Evolutionary conservation across 2,329 filamentous ascomycete species (phyloP), one percentile per base, ranked within the genome.

Genomic region (Fusarium torulosum): DNA sequence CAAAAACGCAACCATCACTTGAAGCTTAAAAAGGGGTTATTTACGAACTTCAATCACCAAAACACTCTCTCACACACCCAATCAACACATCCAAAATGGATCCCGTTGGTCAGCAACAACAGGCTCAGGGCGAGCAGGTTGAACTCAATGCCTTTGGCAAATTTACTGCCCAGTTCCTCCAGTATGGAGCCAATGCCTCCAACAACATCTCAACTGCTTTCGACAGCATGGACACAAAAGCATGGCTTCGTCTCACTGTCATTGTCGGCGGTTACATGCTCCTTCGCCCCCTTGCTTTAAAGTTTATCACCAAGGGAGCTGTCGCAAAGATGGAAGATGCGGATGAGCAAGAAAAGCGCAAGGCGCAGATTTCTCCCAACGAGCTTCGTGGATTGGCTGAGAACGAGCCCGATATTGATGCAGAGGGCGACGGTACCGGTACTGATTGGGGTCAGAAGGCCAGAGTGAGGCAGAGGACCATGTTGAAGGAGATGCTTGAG

Each of bases 201-300:
- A 84, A 78, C 77, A 89, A 89, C 75, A 53, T 88, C 19, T 73
- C 77, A 53, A 73, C 79, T 31, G 81, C 83, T 23, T 82, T 90
- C 66, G 77, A 79, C 64, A 80, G 78, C 63, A 84, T 89, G 82
- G 80, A 82, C 2, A 72, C 77, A 13, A 79, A 87, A 69, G 80
- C 84, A 41, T 88, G 85, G 82, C 84, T 96, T 72, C 91, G 92
- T 46, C 84, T 96, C 59, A 79, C 93, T 69, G 84, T 88, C 69
- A 86, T 93, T 63, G 86, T 93, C 20, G 87, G 92, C 72, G 89
- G 87, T 55, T 96, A 95, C 81, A 75, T 89, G 67, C 85, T 96
- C 52, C 73, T 93, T 23, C 88, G 93, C 1, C 92, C 92, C 0
- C 93, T 93, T 76, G 78, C 94, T 51, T 84, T 94, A 73, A 90